phyloP scores from a whole-genome alignment of 441 rosid genomes.

The Erodium moschatum region DNA sequence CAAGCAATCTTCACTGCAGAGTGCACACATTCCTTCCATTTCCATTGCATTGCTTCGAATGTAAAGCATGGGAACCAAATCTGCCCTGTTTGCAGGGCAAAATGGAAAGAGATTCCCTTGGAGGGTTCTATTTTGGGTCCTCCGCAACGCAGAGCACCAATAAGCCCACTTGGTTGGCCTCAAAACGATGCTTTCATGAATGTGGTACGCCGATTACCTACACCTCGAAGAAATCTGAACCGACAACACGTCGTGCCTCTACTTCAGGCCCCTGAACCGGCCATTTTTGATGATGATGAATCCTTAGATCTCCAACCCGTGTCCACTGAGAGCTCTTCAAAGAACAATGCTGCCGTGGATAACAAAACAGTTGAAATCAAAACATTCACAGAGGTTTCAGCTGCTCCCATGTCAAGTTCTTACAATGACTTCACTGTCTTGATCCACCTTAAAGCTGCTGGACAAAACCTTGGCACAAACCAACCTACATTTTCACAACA shows the following conservation, averaged over 20 bases:
- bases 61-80: no score
- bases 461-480: conserved; percentile 26
- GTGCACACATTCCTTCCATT: no score
- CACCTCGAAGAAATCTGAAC: conserved; percentile 43
- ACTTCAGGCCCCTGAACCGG: conserved; percentile 44
- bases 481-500: conserved; percentile 32
- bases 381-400: conserved; percentile 63
- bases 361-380: conserved; percentile 43
- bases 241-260: conserved; percentile 48
- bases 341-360: conserved; percentile 12
- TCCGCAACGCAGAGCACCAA: conserved; percentile 21
- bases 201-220: conserved; percentile 46
- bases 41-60: no score
- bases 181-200: conserved; percentile 51
- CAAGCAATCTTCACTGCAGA: no score
- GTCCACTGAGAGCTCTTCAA: conserved; percentile 26
- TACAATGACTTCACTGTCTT: conserved; percentile 56
- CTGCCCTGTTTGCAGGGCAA: no score
- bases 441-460: conserved; percentile 73
- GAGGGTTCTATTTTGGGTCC: no score
- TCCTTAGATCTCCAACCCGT: conserved; percentile 45
- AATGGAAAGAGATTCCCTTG: no score
- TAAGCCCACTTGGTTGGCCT: conserved; percentile 39
- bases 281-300: conserved; percentile 68
- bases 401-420: conserved; percentile 38